Conservation (phyloP, 2,329 filamentous ascomycete species). For the Phyllosticta citribraziliensis region DNA sequence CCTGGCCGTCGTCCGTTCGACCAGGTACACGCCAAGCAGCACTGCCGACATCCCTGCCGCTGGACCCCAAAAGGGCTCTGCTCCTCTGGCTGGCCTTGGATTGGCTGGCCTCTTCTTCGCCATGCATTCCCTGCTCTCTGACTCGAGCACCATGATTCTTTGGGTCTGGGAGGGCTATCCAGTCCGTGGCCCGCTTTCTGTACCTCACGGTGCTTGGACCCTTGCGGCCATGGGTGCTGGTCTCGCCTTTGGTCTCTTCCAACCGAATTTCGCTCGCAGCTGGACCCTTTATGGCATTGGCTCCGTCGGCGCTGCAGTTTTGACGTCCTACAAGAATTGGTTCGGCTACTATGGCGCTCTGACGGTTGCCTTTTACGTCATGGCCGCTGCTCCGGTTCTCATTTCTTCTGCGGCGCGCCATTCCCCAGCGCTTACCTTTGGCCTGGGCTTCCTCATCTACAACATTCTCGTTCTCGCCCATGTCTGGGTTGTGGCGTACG, state of each 20-base stretch:
- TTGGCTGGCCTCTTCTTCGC: conserved; percentile 79
- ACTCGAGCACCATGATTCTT: conserved; percentile 96
- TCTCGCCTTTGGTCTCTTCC: conserved; percentile 63
- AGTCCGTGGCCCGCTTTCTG: conserved; percentile 75
- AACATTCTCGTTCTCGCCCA: conserved; percentile 95
- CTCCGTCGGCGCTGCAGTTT: conserved; percentile 65
- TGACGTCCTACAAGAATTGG: conserved; percentile 77
- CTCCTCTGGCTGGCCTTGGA: conserved; percentile 63
- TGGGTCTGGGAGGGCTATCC: conserved; percentile 98
- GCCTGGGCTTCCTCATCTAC: conserved; percentile 80
- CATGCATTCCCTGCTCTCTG: conserved; percentile 84
- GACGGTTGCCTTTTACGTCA: conserved; percentile 65
- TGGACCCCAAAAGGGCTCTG: conserved; percentile 56
- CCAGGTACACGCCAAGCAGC: conserved; percentile 48
- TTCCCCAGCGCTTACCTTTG: conserved; percentile 71
- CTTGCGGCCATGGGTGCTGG: conserved; percentile 80
- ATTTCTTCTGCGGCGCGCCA: conserved; percentile 68
- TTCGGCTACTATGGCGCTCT: conserved; percentile 80
- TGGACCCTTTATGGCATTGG: conserved; percentile 74
- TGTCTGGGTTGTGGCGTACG: conserved; percentile 96
- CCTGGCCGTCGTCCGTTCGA: conserved; percentile 66
- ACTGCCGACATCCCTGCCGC: conserved; percentile 37
- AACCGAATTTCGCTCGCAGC: conserved; percentile 59
- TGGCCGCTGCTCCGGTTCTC: conserved; percentile 67
- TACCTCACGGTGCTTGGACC: conserved; percentile 82